Evolutionary conservation across 139 green algal species (phyloP).

Genomic region (Spirogloea muscicola): DNA sequence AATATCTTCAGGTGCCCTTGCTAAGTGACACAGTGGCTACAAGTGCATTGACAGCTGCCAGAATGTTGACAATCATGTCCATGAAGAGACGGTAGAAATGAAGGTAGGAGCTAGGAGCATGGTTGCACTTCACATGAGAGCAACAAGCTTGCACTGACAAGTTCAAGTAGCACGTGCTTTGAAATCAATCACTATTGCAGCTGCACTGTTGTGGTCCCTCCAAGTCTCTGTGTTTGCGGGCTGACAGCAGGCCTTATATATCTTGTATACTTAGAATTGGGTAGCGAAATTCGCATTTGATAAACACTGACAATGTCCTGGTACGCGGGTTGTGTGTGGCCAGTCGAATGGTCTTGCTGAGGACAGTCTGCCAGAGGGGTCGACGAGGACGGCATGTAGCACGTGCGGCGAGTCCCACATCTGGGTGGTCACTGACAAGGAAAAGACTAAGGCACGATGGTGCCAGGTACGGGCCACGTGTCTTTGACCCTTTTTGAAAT

Average conservation of each 20-base stretch:
- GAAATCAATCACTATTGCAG: too few relatives aligned
- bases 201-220: too few relatives aligned
- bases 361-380: not conserved
- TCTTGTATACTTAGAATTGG: not conserved
- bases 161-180: too few relatives aligned
- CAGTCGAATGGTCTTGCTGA: not conserved
- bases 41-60: not conserved
- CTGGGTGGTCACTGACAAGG: not conserved
- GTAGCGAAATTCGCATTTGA: not conserved
- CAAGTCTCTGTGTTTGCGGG: too few relatives aligned
- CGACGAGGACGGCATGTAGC: not conserved
- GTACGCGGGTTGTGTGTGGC: not conserved
- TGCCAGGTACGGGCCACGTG: too few relatives aligned
- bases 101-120: not conserved
- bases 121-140: not conserved
- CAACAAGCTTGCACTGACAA: too few relatives aligned
- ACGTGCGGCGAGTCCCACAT: not conserved
- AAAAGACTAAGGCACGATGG: constrained; percentile 2
- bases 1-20: not conserved
- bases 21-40: not conserved
- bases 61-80: not conserved
- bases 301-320: not conserved
- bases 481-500: too few relatives aligned
- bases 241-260: not conserved
- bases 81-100: not conserved